phyloP scores from a whole-genome alignment of 352 stramenopile genomes.

The Globisporangium parvum region DNA sequence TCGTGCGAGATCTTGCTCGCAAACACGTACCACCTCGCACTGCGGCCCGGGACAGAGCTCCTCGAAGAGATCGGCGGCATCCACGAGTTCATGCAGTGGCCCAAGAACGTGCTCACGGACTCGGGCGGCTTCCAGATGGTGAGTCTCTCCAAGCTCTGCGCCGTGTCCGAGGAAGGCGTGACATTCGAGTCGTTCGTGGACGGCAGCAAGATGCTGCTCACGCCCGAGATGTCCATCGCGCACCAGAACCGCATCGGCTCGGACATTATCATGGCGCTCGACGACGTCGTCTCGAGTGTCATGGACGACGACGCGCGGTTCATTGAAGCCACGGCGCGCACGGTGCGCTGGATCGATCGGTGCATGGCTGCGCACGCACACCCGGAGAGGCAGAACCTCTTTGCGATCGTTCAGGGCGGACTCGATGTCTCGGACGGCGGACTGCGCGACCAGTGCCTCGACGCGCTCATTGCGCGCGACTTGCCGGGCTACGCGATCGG shows the following conservation, averaged over 20 bases:
- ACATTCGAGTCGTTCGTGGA: no score
- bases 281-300: constrained; percentile 95
- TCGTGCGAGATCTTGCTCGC: constrained; percentile 91
- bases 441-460: no score
- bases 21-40: constrained; percentile 97
- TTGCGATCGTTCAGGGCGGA: no score
- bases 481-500: constrained; percentile 93
- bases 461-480: no score
- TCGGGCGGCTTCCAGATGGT: constrained; percentile 99
- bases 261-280: constrained; percentile 98
- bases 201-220: no score
- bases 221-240: constrained; percentile 76
- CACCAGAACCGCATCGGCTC: constrained; percentile 96
- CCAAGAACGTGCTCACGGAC: constrained; percentile 94
- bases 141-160: constrained; percentile 91
- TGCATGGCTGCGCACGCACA: no score
- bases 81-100: constrained; percentile 96
- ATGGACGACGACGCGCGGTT: constrained; percentile 87
- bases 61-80: constrained; percentile 86
- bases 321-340: background rate
- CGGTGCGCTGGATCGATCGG: no score
- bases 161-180: constrained; percentile 82
- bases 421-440: no score
- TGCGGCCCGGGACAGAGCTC: constrained; percentile 89
- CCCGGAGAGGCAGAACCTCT: no score